Conservation (phyloP, 2,329 filamentous ascomycete genomes). For the Nannizziopsis barbatae region DNA sequence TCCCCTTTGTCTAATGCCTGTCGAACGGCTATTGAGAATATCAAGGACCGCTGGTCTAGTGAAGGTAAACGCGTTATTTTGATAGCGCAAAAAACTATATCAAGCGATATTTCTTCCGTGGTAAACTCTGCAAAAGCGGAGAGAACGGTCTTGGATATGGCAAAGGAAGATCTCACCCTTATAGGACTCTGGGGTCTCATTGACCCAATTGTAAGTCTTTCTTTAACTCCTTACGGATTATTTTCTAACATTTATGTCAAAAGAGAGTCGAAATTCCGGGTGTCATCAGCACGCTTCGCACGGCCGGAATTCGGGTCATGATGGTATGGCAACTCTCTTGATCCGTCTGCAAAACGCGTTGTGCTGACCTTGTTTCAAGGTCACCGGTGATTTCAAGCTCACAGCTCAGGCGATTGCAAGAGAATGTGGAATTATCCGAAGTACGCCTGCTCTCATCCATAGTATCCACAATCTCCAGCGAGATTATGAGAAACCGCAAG, state of each 20-base stretch:
- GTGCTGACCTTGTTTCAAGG: conserved; percentile 26
- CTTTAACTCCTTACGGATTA: background rate
- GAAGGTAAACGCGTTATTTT: conserved; percentile 58
- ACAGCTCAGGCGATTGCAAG: conserved; percentile 63
- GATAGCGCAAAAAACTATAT: conserved; percentile 50
- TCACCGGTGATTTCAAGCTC: conserved; percentile 66
- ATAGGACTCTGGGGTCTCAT: conserved; percentile 49
- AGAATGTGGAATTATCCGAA: conserved; percentile 60
- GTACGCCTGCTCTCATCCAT: conserved; percentile 40
- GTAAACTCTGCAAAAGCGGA: conserved; percentile 43
- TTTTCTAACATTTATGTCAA: background rate
- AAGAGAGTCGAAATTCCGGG: conserved; percentile 47
- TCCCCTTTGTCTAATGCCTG: conserved; percentile 40
- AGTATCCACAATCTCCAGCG: conserved; percentile 43
- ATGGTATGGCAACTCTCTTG: conserved; percentile 44
- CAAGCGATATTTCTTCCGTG: conserved; percentile 39
- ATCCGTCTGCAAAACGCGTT: background rate
- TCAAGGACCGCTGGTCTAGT: conserved; percentile 58
- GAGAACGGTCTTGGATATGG: conserved; percentile 45
- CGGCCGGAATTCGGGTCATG: conserved; percentile 62
- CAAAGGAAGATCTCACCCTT: conserved; percentile 40
- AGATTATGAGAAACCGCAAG: conserved; percentile 11
- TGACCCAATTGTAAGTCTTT: conserved; percentile 40
- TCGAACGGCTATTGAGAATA: conserved; percentile 41
- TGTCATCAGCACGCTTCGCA: conserved; percentile 51